phyloP scores from a whole-genome alignment of 2,329 filamentous ascomycete genomes.

The Phaeoacremonium minimum region DNA sequence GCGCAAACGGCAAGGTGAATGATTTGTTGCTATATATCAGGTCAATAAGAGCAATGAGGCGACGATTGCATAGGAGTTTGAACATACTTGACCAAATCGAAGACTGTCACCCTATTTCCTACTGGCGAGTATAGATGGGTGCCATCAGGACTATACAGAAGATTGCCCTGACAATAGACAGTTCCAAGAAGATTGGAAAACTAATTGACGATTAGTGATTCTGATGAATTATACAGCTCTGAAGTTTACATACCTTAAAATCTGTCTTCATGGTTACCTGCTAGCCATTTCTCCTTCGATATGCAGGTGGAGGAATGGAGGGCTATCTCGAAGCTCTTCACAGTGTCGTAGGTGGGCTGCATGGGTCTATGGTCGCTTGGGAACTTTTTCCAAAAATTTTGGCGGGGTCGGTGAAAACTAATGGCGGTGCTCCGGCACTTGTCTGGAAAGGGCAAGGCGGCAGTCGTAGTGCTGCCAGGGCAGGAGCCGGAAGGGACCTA shows the following conservation, averaged over 20 bases:
- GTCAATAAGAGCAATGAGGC: no score
- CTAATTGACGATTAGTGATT: slow-evolving; percentile 37
- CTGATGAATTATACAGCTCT: no score
- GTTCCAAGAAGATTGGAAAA: slow-evolving; percentile 98
- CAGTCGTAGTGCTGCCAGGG: neutral
- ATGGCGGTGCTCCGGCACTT: slow-evolving; percentile 12
- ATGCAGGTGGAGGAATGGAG: no score
- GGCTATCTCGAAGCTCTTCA: no score
- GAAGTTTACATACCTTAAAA: slow-evolving; percentile 86
- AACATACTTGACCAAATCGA: slow-evolving; percentile 87
- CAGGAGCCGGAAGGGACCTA: neutral
- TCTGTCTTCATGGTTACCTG: slow-evolving; percentile 87
- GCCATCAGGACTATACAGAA: slow-evolving; percentile 94
- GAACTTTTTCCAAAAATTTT: slow-evolving; percentile 18
- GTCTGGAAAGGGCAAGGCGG: neutral
- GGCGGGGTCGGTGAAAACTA: slow-evolving; percentile 17
- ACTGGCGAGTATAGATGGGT: slow-evolving; percentile 94
- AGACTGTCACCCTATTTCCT: slow-evolving; percentile 91
- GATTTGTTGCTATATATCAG: slow-evolving; percentile 73
- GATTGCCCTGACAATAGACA: slow-evolving; percentile 96
- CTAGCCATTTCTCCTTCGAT: no score
- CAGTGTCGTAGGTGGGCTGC: no score
- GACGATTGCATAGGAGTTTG: neutral
- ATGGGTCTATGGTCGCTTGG: no score
- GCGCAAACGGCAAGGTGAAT: slow-evolving; percentile 81